Base-by-base conservation (phyloP, 495 filamentous ascomycete genomes). In the Pseudotulostoma volvatum region DNA sequence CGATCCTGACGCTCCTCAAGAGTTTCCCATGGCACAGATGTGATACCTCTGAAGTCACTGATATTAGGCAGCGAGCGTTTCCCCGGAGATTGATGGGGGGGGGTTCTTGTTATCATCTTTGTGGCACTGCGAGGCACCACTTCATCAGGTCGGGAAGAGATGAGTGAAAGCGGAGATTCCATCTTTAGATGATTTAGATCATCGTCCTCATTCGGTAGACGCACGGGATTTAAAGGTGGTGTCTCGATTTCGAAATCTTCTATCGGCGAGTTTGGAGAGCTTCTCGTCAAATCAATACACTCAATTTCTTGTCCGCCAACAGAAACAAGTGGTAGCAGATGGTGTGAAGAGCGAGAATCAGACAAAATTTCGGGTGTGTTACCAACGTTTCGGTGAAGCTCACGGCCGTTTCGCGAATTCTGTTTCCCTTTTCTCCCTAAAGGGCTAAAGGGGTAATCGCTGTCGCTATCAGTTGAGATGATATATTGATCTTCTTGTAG, bases 1-100 rank as follows among this genome's bases (percentile, higher is more conserved):
- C 56, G 52, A 37, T 64, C 60, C 34, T 46, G 39, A 13, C 47
- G 49, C 25, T 52, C 51, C 38, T 54, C 44, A n/a, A 62, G 37
- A 0, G 40, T 14, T 7, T 18, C 40, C 42, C 46, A 48, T 5
- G 44, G n/a, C 14, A 56, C 32, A 9, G 33, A 34, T 18, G 39
- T 19, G 1, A 62, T 53, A 4, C 18, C 40, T n/a, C 45, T 32
- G 11, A 59, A 40, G 28, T 61, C 51, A 21, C 44, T 25, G n/a
- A 50, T 31, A 1, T 46, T 42, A 16, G 55, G 59, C 3, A 59
- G 43, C 15, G 23, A 5, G 11, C 11, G 5, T 11, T 28, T 28
- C 5, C 23, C 23, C 23, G 11, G 23, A 28, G 23, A 5, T 28
- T 11, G 23, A 28, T 28, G 23, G 11, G 23, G 23, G 11, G 23